Evolutionary conservation across 208 protist species (phyloP), one percentile per base, ranked within the genome.

Genomic region (Leishmania martiniquensis): DNA sequence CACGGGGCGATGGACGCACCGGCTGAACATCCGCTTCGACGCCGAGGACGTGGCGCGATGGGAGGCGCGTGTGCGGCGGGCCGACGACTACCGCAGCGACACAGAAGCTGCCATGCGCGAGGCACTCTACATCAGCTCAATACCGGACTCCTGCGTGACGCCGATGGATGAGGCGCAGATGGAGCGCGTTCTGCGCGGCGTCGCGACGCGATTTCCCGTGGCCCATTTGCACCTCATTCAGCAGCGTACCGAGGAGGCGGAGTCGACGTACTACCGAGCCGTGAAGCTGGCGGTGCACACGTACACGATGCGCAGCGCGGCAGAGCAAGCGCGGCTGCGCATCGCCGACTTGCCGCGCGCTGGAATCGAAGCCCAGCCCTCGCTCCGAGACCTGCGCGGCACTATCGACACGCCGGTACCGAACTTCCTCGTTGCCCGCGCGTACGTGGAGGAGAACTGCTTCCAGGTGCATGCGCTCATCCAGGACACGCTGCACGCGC

Each of bases 21-120:
- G 96, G 29, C 86, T 98, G 42, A 98, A 98, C 87, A 91, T 98
- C 52, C 85, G 92, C 47, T 98, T 98, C 75, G 93, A 97, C 73
- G 87, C 25, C 5, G 96, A 98, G 84, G 85, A 95, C 55, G 85
- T 90, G 72, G 74, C 65, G 42, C 47, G 45, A 70, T 98, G 96
- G 94, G 77, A 88, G 72, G 82, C 93, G 62, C 93, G 96, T 52
- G 83, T 96, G 60, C 86, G 81, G 7, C 84, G 82, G 29, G 95
- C 96, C 13, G 84, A 94, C 60, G 84, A 55, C n/a, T 93, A 93
- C 76, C 92, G 94, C 67, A 62, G 74, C n/a, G 85, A 89, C 44
- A 92, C 88, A 7, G 93, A 98, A 77, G 89, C 90, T 5, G 83
- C 82, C 15, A 62, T 97, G 37, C 90, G 94, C n/a, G 84, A 93